These are phyloP conservation scores for Fabrea salina DNA, from an alignment of 169 alveolate genomes.

Conservation along the genomic window DNA sequence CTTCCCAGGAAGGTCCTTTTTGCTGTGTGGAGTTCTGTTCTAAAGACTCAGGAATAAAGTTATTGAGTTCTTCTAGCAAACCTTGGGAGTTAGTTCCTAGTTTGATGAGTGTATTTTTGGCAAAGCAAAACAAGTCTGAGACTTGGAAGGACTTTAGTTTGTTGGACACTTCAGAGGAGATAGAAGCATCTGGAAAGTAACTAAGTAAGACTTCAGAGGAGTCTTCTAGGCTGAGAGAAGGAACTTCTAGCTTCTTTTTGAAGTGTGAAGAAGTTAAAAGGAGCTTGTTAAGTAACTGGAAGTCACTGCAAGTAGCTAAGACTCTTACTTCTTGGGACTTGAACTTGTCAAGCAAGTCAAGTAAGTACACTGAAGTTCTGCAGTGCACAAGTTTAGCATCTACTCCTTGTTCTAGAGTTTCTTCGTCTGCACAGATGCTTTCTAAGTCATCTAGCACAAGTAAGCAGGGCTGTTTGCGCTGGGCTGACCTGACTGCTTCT, in stretches of 20 bases:
- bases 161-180: background rate
- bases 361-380: background rate
- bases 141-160: background rate
- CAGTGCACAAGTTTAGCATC: background rate
- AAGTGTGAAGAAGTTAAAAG: background rate
- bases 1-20: slow-evolving; percentile 14
- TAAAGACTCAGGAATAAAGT: background rate
- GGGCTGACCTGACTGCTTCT: background rate
- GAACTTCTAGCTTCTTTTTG: background rate
- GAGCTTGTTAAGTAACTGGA: background rate
- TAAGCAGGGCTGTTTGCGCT: background rate
- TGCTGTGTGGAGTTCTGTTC: background rate
- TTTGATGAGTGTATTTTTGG: background rate
- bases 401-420: background rate
- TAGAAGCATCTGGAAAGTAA: background rate
- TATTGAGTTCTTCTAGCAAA: background rate
- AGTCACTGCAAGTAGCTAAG: background rate
- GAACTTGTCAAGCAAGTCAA: background rate
- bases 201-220: background rate
- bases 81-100: too few relatives aligned
- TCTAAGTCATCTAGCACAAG: slow-evolving; percentile 23
- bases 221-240: background rate
- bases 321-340: background rate
- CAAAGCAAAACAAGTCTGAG: background rate
- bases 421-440: slow-evolving; percentile 2